These are phyloP conservation scores for Mycena sp. DNA, from an alignment of 1,284 basidiomycete species.

Conservation along the genomic window DNA sequence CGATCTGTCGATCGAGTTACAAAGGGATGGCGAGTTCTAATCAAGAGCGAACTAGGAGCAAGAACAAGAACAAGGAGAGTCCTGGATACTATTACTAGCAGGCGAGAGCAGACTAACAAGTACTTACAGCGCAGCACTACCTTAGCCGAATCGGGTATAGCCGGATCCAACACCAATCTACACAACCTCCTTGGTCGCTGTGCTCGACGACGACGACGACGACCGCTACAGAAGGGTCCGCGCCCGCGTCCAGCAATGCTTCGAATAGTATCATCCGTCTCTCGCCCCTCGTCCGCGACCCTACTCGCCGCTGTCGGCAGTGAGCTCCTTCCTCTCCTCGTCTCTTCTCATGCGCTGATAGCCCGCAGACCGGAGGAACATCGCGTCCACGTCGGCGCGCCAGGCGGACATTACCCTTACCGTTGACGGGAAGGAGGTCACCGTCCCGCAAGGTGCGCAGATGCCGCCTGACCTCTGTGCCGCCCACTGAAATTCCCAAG, in stretches of 20 bases:
- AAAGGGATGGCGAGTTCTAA: no score
- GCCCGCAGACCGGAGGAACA: conserved; percentile 60
- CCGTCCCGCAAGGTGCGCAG: conserved; percentile 85
- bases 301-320: conserved; percentile 22
- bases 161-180: neutral
- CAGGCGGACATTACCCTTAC: conserved; percentile 89
- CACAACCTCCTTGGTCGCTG: neutral
- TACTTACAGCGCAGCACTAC: no score
- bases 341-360: conserved; percentile 1
- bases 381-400: conserved; percentile 71
- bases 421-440: conserved; percentile 93
- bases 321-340: neutral
- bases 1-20: no score
- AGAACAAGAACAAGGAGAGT: no score
- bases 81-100: no score
- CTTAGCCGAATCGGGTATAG: no score
- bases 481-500: conserved; percentile 47
- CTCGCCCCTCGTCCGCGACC: conserved; percentile 18
- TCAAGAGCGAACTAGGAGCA: no score
- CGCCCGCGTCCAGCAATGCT: no score
- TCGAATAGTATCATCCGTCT: conserved; percentile 26
- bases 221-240: no score
- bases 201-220: conserved; percentile 1
- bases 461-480: conserved; percentile 16
- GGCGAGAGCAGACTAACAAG: no score